These are phyloP conservation scores for Chimonanthus praecox DNA, from an alignment of 164 flowering plant genomes.

Conservation along the genomic window DNA sequence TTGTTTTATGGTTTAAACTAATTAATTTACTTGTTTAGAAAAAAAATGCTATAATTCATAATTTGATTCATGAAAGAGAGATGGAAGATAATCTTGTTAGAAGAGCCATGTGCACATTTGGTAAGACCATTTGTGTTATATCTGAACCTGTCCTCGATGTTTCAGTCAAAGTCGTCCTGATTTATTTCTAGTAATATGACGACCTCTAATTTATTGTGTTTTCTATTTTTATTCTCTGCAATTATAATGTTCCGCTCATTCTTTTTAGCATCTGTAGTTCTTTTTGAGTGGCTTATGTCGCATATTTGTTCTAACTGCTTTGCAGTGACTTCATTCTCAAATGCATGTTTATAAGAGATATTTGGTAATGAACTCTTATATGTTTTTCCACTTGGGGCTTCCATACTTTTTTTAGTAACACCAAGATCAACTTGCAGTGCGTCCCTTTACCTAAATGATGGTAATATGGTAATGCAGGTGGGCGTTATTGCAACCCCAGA, in stretches of 20 bases:
- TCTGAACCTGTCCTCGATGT: too few relatives aligned
- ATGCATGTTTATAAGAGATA: background rate
- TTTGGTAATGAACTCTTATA: background rate
- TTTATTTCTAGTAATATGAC: background rate
- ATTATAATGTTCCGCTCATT: background rate
- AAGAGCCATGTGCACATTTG: too few relatives aligned
- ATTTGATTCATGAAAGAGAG: too few relatives aligned
- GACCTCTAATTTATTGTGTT: background rate
- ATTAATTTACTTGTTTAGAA: background rate
- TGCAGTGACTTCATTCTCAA: background rate
- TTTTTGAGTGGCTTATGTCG: background rate
- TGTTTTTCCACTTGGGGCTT: background rate
- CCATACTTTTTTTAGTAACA: too few relatives aligned
- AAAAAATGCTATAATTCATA: too few relatives aligned
- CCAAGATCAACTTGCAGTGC: background rate
- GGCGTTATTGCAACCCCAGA: constrained; percentile 86
- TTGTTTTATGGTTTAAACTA: background rate
- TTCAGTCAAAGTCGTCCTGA: background rate
- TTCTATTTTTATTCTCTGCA: background rate
- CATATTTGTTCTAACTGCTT: background rate
- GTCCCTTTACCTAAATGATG: background rate
- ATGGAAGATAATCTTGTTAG: too few relatives aligned
- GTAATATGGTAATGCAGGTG: constrained; percentile 43
- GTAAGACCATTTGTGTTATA: too few relatives aligned
- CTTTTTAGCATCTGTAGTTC: too few relatives aligned